Evolutionary conservation across 2,329 filamentous ascomycete genomes (phyloP).

Genomic region (Simplicillium sp.): DNA sequence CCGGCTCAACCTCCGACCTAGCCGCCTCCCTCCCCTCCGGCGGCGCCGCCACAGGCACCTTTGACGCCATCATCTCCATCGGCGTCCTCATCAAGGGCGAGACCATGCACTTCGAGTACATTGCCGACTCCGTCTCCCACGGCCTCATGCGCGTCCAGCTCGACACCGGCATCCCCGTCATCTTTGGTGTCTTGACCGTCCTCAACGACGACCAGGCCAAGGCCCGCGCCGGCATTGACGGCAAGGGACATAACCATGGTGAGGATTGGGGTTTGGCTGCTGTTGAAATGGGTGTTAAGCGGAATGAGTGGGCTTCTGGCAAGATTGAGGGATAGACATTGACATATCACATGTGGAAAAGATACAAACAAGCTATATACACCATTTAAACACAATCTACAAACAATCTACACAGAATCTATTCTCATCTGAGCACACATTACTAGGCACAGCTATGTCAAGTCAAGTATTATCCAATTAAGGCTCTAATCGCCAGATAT

Average conservation of each 20-base stretch:
- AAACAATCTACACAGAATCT: too few species aligned
- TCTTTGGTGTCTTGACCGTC: conserved; percentile 88
- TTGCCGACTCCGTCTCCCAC: conserved; percentile 80
- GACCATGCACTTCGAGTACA: conserved; percentile 99
- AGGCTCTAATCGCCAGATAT: not conserved
- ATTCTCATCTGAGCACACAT: too few species aligned
- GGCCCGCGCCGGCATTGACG: conserved; percentile 68
- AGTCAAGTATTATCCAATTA: not conserved
- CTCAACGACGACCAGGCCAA: conserved; percentile 81
- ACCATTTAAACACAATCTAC: conserved; percentile 2
- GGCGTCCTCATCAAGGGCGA: conserved; percentile 97
- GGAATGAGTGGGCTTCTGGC: conserved; percentile 72
- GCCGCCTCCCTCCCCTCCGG: conserved; percentile 24
- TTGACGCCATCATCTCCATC: conserved; percentile 91
- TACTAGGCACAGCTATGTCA: too few species aligned
- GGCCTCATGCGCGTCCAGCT: conserved; percentile 92
- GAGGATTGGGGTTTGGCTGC: conserved; percentile 93
- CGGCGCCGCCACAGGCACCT: conserved; percentile 47
- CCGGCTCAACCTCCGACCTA: conserved; percentile 59
- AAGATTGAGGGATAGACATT: conserved; percentile 35
- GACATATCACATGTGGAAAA: conserved; percentile 10
- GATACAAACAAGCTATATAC: conserved; percentile 4
- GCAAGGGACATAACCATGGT: conserved; percentile 75
- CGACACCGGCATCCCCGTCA: conserved; percentile 77
- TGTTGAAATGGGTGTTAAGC: conserved; percentile 87